Evolutionary conservation across 306 rosid species (phyloP).

Genomic region (Prosopis cineraria): DNA sequence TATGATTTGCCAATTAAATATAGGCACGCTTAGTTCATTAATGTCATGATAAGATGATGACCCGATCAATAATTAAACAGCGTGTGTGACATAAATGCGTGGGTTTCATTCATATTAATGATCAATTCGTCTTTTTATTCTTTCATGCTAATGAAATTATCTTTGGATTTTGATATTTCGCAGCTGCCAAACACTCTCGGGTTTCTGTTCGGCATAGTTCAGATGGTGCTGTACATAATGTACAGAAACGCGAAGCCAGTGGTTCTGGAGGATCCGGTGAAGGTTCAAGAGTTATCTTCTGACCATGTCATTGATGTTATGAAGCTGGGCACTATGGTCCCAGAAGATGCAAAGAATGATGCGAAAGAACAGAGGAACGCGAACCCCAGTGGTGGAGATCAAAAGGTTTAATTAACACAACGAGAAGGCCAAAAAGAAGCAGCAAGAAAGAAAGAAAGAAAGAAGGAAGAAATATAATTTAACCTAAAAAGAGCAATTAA

Average conservation of each 20-base stretch:
- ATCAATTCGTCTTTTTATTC: neutral
- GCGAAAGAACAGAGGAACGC: constrained; percentile 17
- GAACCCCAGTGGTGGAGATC: neutral
- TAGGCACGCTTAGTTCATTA: constrained; percentile 1
- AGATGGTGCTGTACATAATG: constrained; percentile 70
- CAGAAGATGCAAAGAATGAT: constrained; percentile 45
- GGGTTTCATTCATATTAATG: neutral
- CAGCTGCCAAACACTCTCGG: constrained; percentile 90
- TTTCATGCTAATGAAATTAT: neutral
- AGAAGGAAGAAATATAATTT: neutral
- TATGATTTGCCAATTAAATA: too few species aligned
- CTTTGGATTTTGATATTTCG: neutral
- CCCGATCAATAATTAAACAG: neutral
- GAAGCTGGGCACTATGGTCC: constrained; percentile 50
- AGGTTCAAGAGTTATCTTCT: constrained; percentile 54
- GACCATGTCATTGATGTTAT: constrained; percentile 67
- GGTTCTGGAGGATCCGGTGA: constrained; percentile 40
- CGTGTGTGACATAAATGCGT: neutral
- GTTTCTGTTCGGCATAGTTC: constrained; percentile 74
- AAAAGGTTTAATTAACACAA: neutral
- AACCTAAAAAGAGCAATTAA: neutral
- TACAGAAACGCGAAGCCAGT: constrained; percentile 54
- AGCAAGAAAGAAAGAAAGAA: neutral
- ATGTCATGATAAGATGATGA: too few species aligned
- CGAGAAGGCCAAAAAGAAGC: neutral